phyloP scores from a whole-genome alignment of 23 red algal species.

The Agarophyton chilense region DNA sequence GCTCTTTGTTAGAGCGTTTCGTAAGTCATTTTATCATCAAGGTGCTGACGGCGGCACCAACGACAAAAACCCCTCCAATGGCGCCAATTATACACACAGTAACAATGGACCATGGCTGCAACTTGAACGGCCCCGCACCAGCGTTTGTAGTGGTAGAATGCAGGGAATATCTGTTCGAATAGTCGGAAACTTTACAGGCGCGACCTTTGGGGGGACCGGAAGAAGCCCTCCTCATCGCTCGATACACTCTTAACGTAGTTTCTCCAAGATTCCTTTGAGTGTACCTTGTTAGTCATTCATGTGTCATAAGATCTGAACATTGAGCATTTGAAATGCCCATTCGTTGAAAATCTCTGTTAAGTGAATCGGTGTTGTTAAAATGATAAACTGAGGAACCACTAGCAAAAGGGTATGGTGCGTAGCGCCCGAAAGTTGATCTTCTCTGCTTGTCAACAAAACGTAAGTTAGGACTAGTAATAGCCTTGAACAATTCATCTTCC shows the following conservation, averaged over 20 bases:
- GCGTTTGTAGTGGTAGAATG: not conserved
- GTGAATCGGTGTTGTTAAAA: conserved; percentile 21
- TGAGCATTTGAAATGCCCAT: not conserved
- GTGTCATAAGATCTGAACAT: conserved; percentile 67
- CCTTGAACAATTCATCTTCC: conserved; percentile 27
- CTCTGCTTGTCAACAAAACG: conserved; percentile 39
- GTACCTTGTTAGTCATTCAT: conserved; percentile 18
- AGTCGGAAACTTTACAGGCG: conserved; percentile 28
- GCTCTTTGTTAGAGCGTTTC: too few relatives aligned
- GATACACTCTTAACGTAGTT: conserved; percentile 22
- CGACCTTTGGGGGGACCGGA: not conserved
- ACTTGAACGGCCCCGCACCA: not conserved
- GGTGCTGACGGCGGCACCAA: conserved; percentile 19
- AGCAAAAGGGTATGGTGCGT: conserved; percentile 15
- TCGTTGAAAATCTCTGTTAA: conserved; percentile 16
- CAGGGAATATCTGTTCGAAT: not conserved
- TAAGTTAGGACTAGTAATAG: conserved; percentile 35
- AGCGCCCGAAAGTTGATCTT: conserved; percentile 20
- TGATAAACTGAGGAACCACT: conserved; percentile 33
- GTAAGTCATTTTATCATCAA: not conserved
- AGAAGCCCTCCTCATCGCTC: not conserved
- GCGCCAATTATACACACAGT: conserved; percentile 13
- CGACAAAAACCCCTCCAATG: conserved; percentile 21
- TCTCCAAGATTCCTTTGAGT: conserved; percentile 45
- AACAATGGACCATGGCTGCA: conserved; percentile 46